Percentiles rank a stretch among this genome's conserved stretches.
Conservation (phyloP, 2,329 filamentous ascomycete species). For the Claviceps purpurea region DNA sequence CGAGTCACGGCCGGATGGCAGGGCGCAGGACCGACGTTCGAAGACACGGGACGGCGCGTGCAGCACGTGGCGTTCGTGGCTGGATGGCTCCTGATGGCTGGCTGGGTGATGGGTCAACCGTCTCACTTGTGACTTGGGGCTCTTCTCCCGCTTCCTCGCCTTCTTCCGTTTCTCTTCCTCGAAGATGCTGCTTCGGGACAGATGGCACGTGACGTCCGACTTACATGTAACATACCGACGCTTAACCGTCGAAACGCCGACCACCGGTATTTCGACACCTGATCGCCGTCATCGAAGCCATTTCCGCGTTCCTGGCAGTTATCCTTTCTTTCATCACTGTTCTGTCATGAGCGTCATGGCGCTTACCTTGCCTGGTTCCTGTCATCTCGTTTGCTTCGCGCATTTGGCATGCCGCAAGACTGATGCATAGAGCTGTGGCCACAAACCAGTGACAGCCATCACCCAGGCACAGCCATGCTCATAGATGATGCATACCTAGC, state of each 20-base stretch:
- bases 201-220: not conserved
- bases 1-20: not conserved
- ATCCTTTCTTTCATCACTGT: no score
- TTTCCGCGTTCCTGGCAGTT: not conserved
- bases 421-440: no score
- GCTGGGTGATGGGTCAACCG: not conserved
- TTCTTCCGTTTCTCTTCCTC: not conserved
- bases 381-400: not conserved
- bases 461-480: no score
- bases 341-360: not conserved
- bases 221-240: not conserved
- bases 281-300: not conserved
- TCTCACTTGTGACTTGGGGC: not conserved
- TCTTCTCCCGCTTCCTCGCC: not conserved
- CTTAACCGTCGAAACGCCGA: not conserved
- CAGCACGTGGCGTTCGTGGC: not conserved
- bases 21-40: not conserved
- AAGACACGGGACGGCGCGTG: constrained; percentile 3
- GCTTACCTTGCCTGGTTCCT: not conserved
- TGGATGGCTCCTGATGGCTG: not conserved
- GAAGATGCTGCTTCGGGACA: not conserved
- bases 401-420: no score
- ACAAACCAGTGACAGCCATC: no score
- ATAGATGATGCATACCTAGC: no score
- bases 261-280: not conserved